Base-by-base conservation (phyloP, 768 basidiomycete species). In the Naganishia friedmannii region DNA sequence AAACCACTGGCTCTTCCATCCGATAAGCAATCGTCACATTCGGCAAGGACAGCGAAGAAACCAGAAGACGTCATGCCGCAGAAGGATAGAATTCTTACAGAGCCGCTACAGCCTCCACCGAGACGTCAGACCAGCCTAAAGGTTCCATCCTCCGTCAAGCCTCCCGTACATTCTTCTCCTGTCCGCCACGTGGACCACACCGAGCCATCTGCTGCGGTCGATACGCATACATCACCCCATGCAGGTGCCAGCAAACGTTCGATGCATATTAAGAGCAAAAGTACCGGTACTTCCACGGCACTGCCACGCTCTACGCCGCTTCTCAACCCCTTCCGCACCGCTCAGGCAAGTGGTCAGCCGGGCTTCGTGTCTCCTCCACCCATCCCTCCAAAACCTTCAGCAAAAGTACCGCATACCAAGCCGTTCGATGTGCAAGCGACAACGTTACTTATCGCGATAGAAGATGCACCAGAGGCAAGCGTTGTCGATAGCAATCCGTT, bases 401-500 rank as follows among this genome's bases (percentile, higher is more conserved):
- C 39, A 9, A 26, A 26, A 12, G 21, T 15, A 23, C 21, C 42
- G 23, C 8, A 13, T 10, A 9, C 7, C 2, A 63, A 46, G 15
- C 37, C 2, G 17, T 2, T 29, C 12, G 28, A n/a, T 12, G 31
- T 29, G 2, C 39, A 51, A 13, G 48, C n/a, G n/a, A 51, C 48
- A 23, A 23, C 37, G 13, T 42, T 42, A 5, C 39, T 63, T 26
- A 45, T 63, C 60, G 39, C 37, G 5, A 63, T 63, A 26, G 60
- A 45, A 3, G 19, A 63, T 45, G 60, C 26, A n/a, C 17, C 21
- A 7, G 21, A 21, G 23, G 39, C 39, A 29, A 63, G 39, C 60
- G 10, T n/a, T 45, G 42, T 63, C 39, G 60, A 63, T 26, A 63
- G 60, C 39, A 63, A 63, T 29, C 60, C 60, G 1, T 63, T 63